These are phyloP conservation scores for Fusarium sp. DNA, from an alignment of 2,329 filamentous ascomycete species.

Conservation along the genomic window DNA sequence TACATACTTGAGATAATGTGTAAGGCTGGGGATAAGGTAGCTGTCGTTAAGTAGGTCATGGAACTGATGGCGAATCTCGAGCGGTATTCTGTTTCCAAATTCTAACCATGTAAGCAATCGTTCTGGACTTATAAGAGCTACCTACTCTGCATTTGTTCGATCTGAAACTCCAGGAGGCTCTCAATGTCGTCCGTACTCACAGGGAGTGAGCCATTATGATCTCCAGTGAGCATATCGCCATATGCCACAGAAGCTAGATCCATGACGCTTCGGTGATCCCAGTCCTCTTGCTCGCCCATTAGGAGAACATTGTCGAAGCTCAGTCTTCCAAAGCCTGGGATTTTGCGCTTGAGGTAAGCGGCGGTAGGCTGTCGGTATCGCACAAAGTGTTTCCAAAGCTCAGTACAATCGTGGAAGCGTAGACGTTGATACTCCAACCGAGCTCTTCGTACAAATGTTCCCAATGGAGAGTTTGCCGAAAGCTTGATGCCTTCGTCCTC, in stretches of 20 bases:
- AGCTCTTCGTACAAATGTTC: slow-evolving; percentile 80
- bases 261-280: slow-evolving; percentile 56
- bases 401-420: slow-evolving; percentile 80
- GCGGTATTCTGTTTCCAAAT: slow-evolving; percentile 80
- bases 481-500: slow-evolving; percentile 69
- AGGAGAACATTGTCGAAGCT: slow-evolving; percentile 69
- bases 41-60: slow-evolving; percentile 74
- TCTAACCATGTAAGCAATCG: slow-evolving; percentile 57
- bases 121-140: slow-evolving; percentile 9
- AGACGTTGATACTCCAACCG: slow-evolving; percentile 83
- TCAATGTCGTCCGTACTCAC: slow-evolving; percentile 85
- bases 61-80: slow-evolving; percentile 77
- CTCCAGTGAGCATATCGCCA: slow-evolving; percentile 62
- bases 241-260: slow-evolving; percentile 61
- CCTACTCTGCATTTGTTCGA: slow-evolving; percentile 85
- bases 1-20: slow-evolving; percentile 76
- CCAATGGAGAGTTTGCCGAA: slow-evolving; percentile 80
- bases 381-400: slow-evolving; percentile 85
- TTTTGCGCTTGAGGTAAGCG: slow-evolving; percentile 70
- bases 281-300: slow-evolving; percentile 62
- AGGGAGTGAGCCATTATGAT: slow-evolving; percentile 54
- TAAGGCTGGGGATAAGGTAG: slow-evolving; percentile 75
- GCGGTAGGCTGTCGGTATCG: slow-evolving; percentile 82
- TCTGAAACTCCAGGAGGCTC: slow-evolving; percentile 84
- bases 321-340: slow-evolving; percentile 66